Percentiles rank a stretch among this genome's conserved stretches.
Evolutionary conservation across 1,139 yeast genomes (phyloP).

Genomic region (Candida dubliniensis): DNA sequence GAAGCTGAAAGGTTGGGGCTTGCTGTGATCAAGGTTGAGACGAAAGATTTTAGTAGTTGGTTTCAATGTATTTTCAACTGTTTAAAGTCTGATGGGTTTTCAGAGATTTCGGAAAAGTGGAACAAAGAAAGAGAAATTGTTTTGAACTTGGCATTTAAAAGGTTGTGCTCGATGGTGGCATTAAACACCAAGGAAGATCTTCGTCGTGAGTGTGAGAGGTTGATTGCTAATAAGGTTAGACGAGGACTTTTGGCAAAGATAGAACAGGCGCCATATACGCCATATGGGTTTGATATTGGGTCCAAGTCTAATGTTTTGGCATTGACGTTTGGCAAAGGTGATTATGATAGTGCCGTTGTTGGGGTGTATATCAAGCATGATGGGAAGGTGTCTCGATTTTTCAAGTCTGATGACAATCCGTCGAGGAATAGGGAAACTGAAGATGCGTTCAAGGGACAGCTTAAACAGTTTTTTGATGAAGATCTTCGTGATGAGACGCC

Average conservation of each 20-base stretch:
- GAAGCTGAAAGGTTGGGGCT: slow-evolving; percentile 79
- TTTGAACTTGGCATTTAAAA: slow-evolving; percentile 65
- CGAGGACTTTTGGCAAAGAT: slow-evolving; percentile 64
- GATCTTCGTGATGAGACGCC: slow-evolving; percentile 50
- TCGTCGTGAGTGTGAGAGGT: slow-evolving; percentile 72
- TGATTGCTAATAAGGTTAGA: slow-evolving; percentile 70
- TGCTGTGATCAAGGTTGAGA: slow-evolving; percentile 47
- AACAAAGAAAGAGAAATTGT: slow-evolving; percentile 71
- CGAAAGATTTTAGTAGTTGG: slow-evolving; percentile 45
- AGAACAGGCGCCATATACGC: slow-evolving; percentile 92
- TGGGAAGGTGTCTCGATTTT: slow-evolving; percentile 74
- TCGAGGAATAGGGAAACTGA: slow-evolving; percentile 54
- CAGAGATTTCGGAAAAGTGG: slow-evolving; percentile 82
- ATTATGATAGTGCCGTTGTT: slow-evolving; percentile 80
- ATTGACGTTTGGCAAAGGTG: slow-evolving; percentile 84
- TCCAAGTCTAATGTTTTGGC: slow-evolving; percentile 84
- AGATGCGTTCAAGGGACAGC: slow-evolving; percentile 56
- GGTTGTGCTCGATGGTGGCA: slow-evolving; percentile 66
- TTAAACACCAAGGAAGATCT: slow-evolving; percentile 82
- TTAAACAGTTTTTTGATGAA: slow-evolving; percentile 44
- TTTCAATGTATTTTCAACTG: slow-evolving; percentile 53
- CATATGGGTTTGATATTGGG: slow-evolving; percentile 74
- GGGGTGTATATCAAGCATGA: slow-evolving; percentile 78
- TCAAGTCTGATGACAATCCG: slow-evolving; percentile 77
- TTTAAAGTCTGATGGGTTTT: slow-evolving; percentile 78